Conservation (phyloP, 2,329 filamentous ascomycete species). For the Stenocarpella maydis region DNA sequence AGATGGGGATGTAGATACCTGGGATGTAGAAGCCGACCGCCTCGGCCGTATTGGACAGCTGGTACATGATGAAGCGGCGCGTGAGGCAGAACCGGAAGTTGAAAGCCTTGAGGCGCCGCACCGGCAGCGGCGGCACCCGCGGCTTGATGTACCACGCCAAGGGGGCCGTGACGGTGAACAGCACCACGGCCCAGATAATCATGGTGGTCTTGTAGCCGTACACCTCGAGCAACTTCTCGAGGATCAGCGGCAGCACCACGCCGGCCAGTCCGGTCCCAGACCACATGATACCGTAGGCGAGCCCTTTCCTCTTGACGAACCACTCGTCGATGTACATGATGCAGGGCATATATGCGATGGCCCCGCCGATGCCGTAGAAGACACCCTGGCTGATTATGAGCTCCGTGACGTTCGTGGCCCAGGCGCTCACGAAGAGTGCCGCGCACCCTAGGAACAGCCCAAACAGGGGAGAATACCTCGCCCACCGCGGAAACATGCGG, state of each 20-base stretch:
- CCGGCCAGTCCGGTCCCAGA: slow-evolving; percentile 61
- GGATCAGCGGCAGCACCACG: slow-evolving; percentile 59
- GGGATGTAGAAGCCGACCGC: slow-evolving; percentile 70
- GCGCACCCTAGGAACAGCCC: slow-evolving; percentile 61
- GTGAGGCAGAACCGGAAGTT: slow-evolving; percentile 60
- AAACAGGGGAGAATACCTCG: slow-evolving; percentile 52
- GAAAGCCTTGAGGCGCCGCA: slow-evolving; percentile 48
- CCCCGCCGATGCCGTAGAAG: slow-evolving; percentile 66
- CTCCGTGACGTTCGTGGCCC: slow-evolving; percentile 60
- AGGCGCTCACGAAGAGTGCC: slow-evolving; percentile 59
- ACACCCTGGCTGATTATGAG: slow-evolving; percentile 69
- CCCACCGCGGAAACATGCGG: slow-evolving; percentile 51
- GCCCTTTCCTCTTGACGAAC: slow-evolving; percentile 65
- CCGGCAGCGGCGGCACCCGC: slow-evolving; percentile 56
- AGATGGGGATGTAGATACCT: slow-evolving; percentile 67
- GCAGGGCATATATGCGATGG: slow-evolving; percentile 63
- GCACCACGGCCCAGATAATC: slow-evolving; percentile 59
- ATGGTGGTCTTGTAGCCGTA: slow-evolving; percentile 64
- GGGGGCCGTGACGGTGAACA: slow-evolving; percentile 61
- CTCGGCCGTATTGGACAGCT: slow-evolving; percentile 65
- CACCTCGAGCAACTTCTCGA: slow-evolving; percentile 58
- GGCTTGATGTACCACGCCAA: slow-evolving; percentile 66
- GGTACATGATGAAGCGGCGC: slow-evolving; percentile 64
- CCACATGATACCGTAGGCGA: slow-evolving; percentile 73
- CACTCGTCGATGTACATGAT: slow-evolving; percentile 69